These are phyloP conservation scores for Calonectria naviculata DNA, from an alignment of 2,329 filamentous ascomycete genomes.

Conservation along the genomic window DNA sequence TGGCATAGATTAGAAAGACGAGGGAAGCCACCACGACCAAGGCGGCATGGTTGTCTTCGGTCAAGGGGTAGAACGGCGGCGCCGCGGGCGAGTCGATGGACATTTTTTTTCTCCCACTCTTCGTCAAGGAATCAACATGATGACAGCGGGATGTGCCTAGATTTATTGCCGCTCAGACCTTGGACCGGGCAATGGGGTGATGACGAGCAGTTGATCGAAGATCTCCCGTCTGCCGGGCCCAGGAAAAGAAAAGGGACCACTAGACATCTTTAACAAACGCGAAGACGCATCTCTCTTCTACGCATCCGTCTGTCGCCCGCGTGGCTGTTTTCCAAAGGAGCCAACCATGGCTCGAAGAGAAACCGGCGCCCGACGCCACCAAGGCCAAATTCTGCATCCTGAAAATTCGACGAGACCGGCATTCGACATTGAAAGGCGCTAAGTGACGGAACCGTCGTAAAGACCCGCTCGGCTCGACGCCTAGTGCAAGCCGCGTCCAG, in stretches of 20 bases:
- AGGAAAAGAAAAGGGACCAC: not conserved
- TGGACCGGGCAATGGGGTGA: not conserved
- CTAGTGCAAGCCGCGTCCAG: not conserved
- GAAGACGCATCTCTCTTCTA: not conserved
- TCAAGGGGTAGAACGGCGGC: slow-evolving; percentile 35
- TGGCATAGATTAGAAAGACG: slow-evolving; percentile 34
- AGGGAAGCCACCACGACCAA: slow-evolving; percentile 34
- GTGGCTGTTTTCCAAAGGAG: not conserved
- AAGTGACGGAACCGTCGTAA: not conserved
- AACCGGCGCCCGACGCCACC: not conserved
- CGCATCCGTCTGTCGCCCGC: not conserved
- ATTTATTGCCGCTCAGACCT: not conserved
- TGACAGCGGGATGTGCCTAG: not conserved
- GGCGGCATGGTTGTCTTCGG: slow-evolving; percentile 33
- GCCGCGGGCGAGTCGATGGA: slow-evolving; percentile 14
- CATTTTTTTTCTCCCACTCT: slow-evolving; percentile 26
- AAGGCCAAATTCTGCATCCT: slow-evolving; percentile 8
- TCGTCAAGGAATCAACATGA: not conserved
- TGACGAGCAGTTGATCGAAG: slow-evolving; percentile 7
- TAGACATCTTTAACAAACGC: not conserved
- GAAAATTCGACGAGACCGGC: not conserved
- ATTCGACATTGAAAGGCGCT: not conserved
- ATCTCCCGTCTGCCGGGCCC: not conserved
- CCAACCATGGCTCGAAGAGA: slow-evolving; percentile 1
- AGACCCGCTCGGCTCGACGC: not conserved